phyloP scores from a whole-genome alignment of 2,329 filamentous ascomycete genomes.

The Colletotrichum liaoningense region DNA sequence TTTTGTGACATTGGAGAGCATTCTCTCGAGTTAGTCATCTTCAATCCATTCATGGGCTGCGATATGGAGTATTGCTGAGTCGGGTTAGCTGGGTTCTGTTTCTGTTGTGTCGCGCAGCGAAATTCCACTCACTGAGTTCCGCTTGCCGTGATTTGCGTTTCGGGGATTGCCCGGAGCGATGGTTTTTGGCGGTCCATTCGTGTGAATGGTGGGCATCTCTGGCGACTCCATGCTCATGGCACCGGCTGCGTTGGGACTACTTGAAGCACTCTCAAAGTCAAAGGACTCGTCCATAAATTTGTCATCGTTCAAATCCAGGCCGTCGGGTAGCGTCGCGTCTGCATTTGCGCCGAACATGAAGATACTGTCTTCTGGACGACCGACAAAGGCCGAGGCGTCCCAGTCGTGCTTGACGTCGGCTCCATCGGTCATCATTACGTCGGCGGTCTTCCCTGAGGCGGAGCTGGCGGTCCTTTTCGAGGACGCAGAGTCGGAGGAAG shows the following conservation, averaged over 20 bases:
- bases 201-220: constrained; percentile 54
- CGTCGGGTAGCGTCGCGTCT: constrained; percentile 42
- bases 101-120: neutral
- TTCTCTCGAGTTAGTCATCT: constrained; percentile 61
- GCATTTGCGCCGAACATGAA: constrained; percentile 48
- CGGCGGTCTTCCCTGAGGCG: constrained; percentile 57
- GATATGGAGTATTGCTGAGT: constrained; percentile 62
- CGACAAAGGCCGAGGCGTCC: constrained; percentile 49
- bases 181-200: constrained; percentile 43
- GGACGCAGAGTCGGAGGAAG: constrained; percentile 63
- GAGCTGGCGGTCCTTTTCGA: constrained; percentile 61
- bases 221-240: constrained; percentile 53
- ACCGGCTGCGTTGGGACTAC: constrained; percentile 60
- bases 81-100: constrained; percentile 40
- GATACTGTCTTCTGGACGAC: constrained; percentile 47
- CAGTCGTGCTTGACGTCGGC: constrained; percentile 56
- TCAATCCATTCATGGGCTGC: constrained; percentile 62
- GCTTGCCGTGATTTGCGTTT: constrained; percentile 49
- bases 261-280: constrained; percentile 69
- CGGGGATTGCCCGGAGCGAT: constrained; percentile 41
- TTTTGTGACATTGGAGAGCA: constrained; percentile 63
- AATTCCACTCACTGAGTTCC: constrained; percentile 21
- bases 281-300: constrained; percentile 62
- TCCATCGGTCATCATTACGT: constrained; percentile 57
- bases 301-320: constrained; percentile 50